Evolutionary conservation across 306 rosid genomes (phyloP).

Genomic region (Spatholobus suberectus): DNA sequence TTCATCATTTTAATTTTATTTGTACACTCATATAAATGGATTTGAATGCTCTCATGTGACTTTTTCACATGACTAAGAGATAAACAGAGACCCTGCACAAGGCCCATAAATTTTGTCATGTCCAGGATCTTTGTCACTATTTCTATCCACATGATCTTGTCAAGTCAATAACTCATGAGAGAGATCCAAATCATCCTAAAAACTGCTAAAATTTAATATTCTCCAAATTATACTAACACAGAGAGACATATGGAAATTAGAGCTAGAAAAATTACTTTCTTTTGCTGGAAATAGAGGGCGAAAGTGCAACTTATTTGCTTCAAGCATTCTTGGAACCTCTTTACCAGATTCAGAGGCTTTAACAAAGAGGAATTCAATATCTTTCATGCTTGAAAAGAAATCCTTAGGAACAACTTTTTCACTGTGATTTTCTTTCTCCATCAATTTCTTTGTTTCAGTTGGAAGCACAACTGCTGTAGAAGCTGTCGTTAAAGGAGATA

Average conservation of each 20-base stretch:
- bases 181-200: neutral
- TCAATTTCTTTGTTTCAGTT: constrained; percentile 47
- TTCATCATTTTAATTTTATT: neutral
- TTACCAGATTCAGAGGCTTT: constrained; percentile 82
- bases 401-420: constrained; percentile 76
- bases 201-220: constrained; percentile 9
- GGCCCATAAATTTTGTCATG: constrained; percentile 8
- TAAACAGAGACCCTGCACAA: neutral
- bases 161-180: neutral
- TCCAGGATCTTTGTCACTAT: neutral
- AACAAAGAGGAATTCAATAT: constrained; percentile 68
- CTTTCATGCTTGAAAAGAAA: constrained; percentile 77
- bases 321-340: constrained; percentile 96
- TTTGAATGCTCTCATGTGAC: constrained; percentile 7
- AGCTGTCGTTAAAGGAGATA: constrained; percentile 47
- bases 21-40: neutral
- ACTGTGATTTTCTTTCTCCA: constrained; percentile 53
- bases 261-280: constrained; percentile 67
- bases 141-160: neutral
- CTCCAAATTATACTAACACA: constrained; percentile 22
- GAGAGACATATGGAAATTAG: constrained; percentile 8
- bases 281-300: constrained; percentile 70
- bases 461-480: constrained; percentile 46
- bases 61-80: neutral
- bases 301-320: constrained; percentile 84